Base-by-base conservation (phyloP, 805 yeast species). In the Candida tallmaniae region DNA sequence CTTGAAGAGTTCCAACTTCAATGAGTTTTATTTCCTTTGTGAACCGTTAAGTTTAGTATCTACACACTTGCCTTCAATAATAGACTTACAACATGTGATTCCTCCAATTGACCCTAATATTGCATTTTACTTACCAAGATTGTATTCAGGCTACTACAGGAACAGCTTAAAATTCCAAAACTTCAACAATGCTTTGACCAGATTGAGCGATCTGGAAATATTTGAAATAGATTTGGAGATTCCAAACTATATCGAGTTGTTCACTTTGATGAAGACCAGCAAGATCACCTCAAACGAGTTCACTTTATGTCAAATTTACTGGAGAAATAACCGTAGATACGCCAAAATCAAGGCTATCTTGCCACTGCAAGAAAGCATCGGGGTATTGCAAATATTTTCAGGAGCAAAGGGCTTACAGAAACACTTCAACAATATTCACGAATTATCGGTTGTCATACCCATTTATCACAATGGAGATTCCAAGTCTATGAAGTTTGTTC, bases 1-100 rank as follows among this genome's bases (percentile, higher is more conserved):
- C 42, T 41, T 63, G 21, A 49, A 50, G 12, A 46, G 47, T n/a
- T 17, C 42, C 26, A 45, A 47, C 15, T 44, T 54, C 18, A 71
- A 76, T 39, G 73, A 76, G 32, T 81, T 78, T 51, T 93, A 85
- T 56, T 90, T 89, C 58, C 58, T 93, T 40, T 65, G 83, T 2
- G 76, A 80, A 45, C 98, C 98, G 1, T 59, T 79, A 35, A 74
- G 78, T 37, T 52, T 87, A 27, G 74, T 93, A 11, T 82, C 81
- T 42, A 83, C 97, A 0, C 98, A 93, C 56, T 78, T 87, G 30
- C 97, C 98, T 10, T 69, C 78, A 12, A 78, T 78, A 38, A 76
- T 76, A 27, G 81, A 76, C 40, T 81, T 84, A 44, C 98, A 93
- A 57, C 96, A 85, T 59, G 75, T 90, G 14, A 70, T 76, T 20